Base-by-base conservation (phyloP, 78 protist genomes). In the Speleostelium caveatum region DNA sequence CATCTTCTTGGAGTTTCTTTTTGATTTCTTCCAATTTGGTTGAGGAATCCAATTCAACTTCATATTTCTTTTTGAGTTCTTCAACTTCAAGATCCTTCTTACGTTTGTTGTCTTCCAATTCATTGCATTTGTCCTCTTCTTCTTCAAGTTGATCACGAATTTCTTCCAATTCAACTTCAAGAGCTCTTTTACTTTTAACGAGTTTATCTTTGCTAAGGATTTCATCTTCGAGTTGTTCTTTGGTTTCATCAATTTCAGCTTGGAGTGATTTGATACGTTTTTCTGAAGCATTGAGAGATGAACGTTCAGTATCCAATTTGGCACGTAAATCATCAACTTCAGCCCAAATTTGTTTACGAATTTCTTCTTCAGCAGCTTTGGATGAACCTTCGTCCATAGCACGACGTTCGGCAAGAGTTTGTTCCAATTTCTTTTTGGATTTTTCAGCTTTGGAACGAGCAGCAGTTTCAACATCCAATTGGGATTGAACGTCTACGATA, bases 401-500 rank as follows among this genome's bases (percentile, higher is more conserved):
- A 39, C 89, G 78, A 55, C 73, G 49, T 60, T 74, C 88, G 55
- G 72, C 80, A 32, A 60, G 51, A 6, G 77, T 35, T 71, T 86
- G 76, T 74, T 77, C 86, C 55, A 78, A 62, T 83, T 92, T 92
- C 93, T 85, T 92, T 86, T 92, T 92, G 87, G 73, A 55, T 68
- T 73, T 74, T 33, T 88, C 94, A 51, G 86, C 86, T 61, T 88
- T 88, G 72, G 58, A 14, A 76, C 87, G 86, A 51, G 94, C 86
- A 49, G 58, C 67, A 78, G 53, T 55, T 49, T 76, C 85, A 45
- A 65, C 28, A 21, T 88, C 87, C n/a, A 76, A 63, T 58, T 62
- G 56, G 38, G 79, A 38, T 26, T 53, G 7, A 35, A 88, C 28
- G 33, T 88, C 94, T 16, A 61, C 33, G 62, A 75, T 22, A 38